Percentiles rank a stretch among this genome's conserved stretches.
phyloP scores from a whole-genome alignment of 2,329 filamentous ascomycete genomes.

The Sclerotinia borealis region DNA sequence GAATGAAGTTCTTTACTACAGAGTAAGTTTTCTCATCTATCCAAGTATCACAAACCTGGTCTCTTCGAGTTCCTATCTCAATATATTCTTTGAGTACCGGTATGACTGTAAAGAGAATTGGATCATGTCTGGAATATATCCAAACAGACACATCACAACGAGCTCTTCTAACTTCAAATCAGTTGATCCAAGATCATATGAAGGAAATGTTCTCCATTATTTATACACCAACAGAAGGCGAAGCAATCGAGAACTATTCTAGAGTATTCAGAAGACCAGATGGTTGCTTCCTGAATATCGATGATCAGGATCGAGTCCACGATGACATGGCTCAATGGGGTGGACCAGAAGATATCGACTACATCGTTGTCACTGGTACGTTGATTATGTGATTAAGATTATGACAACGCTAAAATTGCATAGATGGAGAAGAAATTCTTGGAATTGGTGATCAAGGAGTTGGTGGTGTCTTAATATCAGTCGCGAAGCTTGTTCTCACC shows the following conservation, averaged over 20 bases:
- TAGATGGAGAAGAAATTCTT: constrained; percentile 64
- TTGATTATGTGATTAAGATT: constrained; percentile 38
- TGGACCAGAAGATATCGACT: constrained; percentile 68
- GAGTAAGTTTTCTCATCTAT: constrained; percentile 39
- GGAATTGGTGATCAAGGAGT: constrained; percentile 88
- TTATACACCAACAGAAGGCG: constrained; percentile 85
- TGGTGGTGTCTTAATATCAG: constrained; percentile 75
- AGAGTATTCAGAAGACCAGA: constrained; percentile 70
- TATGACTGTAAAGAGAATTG: no score
- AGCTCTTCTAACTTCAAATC: not conserved
- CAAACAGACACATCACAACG: not conserved
- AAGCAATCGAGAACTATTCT: constrained; percentile 82
- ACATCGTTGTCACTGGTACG: constrained; percentile 78
- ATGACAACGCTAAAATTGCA: constrained; percentile 16
- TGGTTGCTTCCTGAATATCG: constrained; percentile 74
- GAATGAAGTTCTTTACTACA: constrained; percentile 77
- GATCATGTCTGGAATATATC: not conserved
- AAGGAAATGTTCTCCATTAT: constrained; percentile 88
- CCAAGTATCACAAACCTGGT: not conserved
- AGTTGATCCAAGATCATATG: constrained; percentile 71
- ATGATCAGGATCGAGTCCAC: constrained; percentile 59
- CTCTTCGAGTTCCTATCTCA: not conserved
- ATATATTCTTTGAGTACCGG: no score
- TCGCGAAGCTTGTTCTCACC: constrained; percentile 76
- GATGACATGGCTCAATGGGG: constrained; percentile 64